These are phyloP conservation scores for Russula ochroleuca DNA, from an alignment of 768 basidiomycete species.

Conservation along the genomic window DNA sequence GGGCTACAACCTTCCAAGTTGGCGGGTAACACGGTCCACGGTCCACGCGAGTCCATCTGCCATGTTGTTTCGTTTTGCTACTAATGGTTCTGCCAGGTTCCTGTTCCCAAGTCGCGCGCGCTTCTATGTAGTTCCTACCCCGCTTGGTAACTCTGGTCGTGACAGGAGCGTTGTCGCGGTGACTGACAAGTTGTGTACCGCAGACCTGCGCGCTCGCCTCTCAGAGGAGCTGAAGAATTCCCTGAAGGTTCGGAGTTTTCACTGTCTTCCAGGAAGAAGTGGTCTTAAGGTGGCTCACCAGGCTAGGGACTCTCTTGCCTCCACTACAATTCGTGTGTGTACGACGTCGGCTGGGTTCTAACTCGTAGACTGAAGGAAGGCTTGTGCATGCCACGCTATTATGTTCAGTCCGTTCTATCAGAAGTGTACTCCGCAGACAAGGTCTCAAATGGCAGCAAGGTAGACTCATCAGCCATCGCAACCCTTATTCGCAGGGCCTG, in stretches of 20 bases:
- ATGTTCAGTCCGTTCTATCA: slow-evolving; percentile 55
- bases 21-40: no score
- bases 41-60: not conserved
- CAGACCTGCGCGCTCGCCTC: slow-evolving; percentile 54
- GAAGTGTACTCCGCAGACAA: slow-evolving; percentile 71
- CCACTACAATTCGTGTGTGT: slow-evolving; percentile 50
- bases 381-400: not conserved
- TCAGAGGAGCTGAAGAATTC: slow-evolving; percentile 54
- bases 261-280: not conserved
- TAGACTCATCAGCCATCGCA: slow-evolving; percentile 48
- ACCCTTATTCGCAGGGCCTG: slow-evolving; percentile 55
- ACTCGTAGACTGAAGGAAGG: not conserved
- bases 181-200: not conserved
- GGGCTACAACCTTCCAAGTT: not conserved
- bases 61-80: slow-evolving; percentile 5
- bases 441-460: slow-evolving; percentile 37
- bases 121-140: not conserved
- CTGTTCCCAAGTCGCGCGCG: not conserved
- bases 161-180: not conserved
- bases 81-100: not conserved
- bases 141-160: not conserved
- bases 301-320: slow-evolving; percentile 53
- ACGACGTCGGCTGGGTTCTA: not conserved
- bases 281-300: slow-evolving; percentile 29
- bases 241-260: slow-evolving; percentile 51